Percentiles rank a stretch among this genome's conserved stretches.
These are phyloP conservation scores for Colletotrichum chrysophilum DNA, from an alignment of 2,329 filamentous ascomycete genomes.

Conservation along the genomic window DNA sequence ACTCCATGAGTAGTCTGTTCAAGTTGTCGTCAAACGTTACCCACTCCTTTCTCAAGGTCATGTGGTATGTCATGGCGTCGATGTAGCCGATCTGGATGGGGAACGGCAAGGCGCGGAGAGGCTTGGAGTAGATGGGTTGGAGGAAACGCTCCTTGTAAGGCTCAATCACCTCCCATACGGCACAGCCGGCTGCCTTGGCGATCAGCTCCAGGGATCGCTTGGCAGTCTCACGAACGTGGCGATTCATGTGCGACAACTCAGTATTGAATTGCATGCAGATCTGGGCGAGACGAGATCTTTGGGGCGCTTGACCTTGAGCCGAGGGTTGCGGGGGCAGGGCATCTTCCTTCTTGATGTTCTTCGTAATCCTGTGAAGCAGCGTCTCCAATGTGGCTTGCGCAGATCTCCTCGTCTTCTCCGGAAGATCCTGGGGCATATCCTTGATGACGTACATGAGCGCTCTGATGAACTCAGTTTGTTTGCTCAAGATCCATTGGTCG, in stretches of 20 bases:
- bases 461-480: slow-evolving; percentile 86
- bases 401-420: slow-evolving; percentile 83
- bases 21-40: slow-evolving; percentile 91
- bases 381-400: slow-evolving; percentile 85
- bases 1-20: slow-evolving; percentile 90
- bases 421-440: slow-evolving; percentile 93
- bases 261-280: slow-evolving; percentile 86
- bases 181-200: slow-evolving; percentile 75
- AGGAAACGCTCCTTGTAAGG: slow-evolving; percentile 90
- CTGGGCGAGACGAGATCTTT: slow-evolving; percentile 68
- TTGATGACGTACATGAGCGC: slow-evolving; percentile 98
- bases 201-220: slow-evolving; percentile 82
- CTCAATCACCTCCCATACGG: slow-evolving; percentile 86
- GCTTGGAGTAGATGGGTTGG: slow-evolving; percentile 94
- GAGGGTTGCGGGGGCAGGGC: slow-evolving; percentile 43
- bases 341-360: slow-evolving; percentile 81
- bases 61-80: slow-evolving; percentile 94
- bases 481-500: slow-evolving; percentile 79
- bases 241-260: slow-evolving; percentile 95
- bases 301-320: slow-evolving; percentile 45
- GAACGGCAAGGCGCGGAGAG: slow-evolving; percentile 89
- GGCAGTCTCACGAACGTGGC: slow-evolving; percentile 87
- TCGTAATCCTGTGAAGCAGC: slow-evolving; percentile 79
- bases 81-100: slow-evolving; percentile 97
- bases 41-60: slow-evolving; percentile 87